Percentiles rank a stretch among this genome's conserved stretches.
Conservation (phyloP, 768 basidiomycete species). For the Pholiota conissans region DNA sequence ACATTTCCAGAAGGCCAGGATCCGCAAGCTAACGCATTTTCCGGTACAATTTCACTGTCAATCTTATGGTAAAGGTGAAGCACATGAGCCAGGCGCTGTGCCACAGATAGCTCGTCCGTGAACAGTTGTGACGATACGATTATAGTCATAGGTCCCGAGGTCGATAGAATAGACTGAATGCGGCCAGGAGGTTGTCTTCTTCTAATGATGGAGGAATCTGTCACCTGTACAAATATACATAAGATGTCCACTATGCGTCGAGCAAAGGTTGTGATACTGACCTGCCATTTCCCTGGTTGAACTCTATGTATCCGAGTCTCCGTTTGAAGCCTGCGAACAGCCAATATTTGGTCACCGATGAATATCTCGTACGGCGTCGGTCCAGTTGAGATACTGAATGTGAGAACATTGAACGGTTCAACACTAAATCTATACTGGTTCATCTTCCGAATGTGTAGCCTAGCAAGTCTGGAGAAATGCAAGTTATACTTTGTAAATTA, state of each 20-base stretch:
- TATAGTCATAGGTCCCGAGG: slow-evolving; percentile 52
- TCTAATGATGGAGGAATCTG: background rate
- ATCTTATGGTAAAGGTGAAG: slow-evolving; percentile 68
- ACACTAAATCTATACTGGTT: slow-evolving; percentile 7
- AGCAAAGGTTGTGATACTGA: background rate
- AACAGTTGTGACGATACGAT: slow-evolving; percentile 42
- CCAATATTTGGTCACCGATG: slow-evolving; percentile 13
- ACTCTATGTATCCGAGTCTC: slow-evolving; percentile 8
- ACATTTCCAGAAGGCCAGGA: slow-evolving; percentile 48
- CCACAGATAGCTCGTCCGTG: slow-evolving; percentile 47
- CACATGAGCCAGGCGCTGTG: slow-evolving; percentile 66
- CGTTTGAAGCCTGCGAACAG: background rate
- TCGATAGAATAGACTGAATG: slow-evolving; percentile 65
- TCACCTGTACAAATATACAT: slow-evolving; percentile 3
- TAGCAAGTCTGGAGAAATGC: slow-evolving; percentile 32
- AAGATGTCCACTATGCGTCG: background rate
- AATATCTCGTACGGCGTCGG: slow-evolving; percentile 9
- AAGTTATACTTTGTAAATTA: background rate
- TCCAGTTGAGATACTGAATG: slow-evolving; percentile 14
- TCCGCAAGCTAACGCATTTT: slow-evolving; percentile 33
- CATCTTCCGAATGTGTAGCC: slow-evolving; percentile 29
- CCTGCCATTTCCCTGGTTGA: slow-evolving; percentile 17
- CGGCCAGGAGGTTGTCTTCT: slow-evolving; percentile 45
- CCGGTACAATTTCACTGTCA: slow-evolving; percentile 59
- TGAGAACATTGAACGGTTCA: slow-evolving; percentile 19